Percentiles rank a stretch among this genome's conserved stretches.
Conservation (phyloP, 2,329 filamentous ascomycete genomes). For the Stemphylium beticola region DNA sequence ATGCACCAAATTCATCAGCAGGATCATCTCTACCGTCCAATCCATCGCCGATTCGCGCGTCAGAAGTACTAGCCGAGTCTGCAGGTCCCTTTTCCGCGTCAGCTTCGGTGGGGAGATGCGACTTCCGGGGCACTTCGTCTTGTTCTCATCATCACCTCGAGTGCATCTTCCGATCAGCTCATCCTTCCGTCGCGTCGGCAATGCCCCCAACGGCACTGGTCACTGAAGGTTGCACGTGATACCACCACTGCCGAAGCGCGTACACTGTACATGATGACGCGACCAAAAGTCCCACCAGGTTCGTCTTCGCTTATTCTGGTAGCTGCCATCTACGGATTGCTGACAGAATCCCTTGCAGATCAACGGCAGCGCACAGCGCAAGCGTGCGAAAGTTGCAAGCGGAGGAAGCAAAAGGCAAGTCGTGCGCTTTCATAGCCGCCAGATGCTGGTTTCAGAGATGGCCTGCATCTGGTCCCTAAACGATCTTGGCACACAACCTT, state of each 20-base stretch:
- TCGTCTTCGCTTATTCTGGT: constrained; percentile 18
- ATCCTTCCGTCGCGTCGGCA: constrained; percentile 35
- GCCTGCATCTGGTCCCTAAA: background rate
- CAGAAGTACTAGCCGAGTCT: background rate
- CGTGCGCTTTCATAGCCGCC: background rate
- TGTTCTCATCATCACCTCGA: constrained; percentile 14
- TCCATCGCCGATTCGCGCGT: constrained; percentile 10
- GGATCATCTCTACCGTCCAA: constrained; percentile 2
- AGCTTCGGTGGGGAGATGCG: constrained; percentile 10
- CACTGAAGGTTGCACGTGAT: constrained; percentile 31
- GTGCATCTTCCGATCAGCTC: constrained; percentile 39
- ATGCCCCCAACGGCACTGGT: constrained; percentile 17
- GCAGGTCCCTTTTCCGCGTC: constrained; percentile 10
- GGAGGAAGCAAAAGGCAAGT: constrained; percentile 70
- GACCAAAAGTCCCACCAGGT: constrained; percentile 45
- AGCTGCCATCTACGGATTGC: constrained; percentile 5
- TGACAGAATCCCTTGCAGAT: constrained; percentile 62
- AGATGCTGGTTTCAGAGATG: background rate
- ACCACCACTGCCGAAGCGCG: constrained; percentile 18
- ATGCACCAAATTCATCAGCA: background rate
- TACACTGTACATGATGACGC: constrained; percentile 33
- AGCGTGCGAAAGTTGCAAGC: constrained; percentile 70
- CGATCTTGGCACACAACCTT: background rate
- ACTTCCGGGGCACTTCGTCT: constrained; percentile 17
- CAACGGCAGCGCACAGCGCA: constrained; percentile 68